Evolutionary conservation across 176 grass and related monocot species (phyloP).

Genomic region (Eleusine indica): DNA sequence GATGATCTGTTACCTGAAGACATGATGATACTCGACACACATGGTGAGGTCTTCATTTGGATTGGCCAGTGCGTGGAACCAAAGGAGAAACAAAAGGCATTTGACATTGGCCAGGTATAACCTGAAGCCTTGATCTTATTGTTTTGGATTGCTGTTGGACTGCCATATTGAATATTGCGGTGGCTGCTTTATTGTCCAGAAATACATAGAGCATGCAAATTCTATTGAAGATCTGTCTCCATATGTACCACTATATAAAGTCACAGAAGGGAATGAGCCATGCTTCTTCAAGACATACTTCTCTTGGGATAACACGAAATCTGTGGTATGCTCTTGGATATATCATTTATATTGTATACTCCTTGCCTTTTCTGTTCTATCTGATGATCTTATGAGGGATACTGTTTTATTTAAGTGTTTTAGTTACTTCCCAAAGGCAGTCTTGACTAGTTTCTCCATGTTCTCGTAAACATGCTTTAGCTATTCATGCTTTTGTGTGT

Average conservation of each 20-base stretch:
- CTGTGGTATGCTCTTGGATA: slow-evolving; percentile 54
- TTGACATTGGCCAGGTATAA: slow-evolving; percentile 83
- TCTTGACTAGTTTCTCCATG: neutral
- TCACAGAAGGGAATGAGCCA: slow-evolving; percentile 85
- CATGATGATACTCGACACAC: slow-evolving; percentile 88
- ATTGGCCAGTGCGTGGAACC: slow-evolving; percentile 81
- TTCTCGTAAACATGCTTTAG: neutral
- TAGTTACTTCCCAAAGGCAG: slow-evolving; percentile 7
- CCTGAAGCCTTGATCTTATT: slow-evolving; percentile 28
- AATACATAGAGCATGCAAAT: slow-evolving; percentile 88
- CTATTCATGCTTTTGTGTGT: neutral
- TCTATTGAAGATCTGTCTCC: slow-evolving; percentile 79
- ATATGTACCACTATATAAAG: slow-evolving; percentile 81
- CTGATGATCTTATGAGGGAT: neutral
- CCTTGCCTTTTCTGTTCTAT: slow-evolving; percentile 27
- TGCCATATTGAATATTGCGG: slow-evolving; percentile 17
- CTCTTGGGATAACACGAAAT: slow-evolving; percentile 89
- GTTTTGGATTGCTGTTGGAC: slow-evolving; percentile 21
- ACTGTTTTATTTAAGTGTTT: slow-evolving; percentile 28
- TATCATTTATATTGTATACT: slow-evolving; percentile 24
- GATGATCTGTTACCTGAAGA: slow-evolving; percentile 99
- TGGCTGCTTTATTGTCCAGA: slow-evolving; percentile 42
- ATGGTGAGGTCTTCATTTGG: slow-evolving; percentile 91
- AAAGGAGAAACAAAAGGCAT: slow-evolving; percentile 87
- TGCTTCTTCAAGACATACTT: slow-evolving; percentile 94